Evolutionary conservation across 116 monocot genomes (phyloP), one percentile per base, ranked within the genome.

Genomic region (Papilionanthe hybrid): DNA sequence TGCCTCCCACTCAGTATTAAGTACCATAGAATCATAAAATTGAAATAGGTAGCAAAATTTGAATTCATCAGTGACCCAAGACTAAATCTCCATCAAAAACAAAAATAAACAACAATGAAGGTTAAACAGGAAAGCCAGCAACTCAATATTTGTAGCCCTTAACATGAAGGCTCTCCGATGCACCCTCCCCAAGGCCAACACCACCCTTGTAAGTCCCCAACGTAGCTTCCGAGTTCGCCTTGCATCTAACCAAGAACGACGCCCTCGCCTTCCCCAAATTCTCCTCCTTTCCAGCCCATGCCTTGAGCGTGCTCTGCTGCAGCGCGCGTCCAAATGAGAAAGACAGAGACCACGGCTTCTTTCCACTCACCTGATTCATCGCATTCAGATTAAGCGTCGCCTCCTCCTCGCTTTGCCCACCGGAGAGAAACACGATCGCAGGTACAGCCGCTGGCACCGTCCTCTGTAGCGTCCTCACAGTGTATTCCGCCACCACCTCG

Each of bases 381-480:
- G 84, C 89, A 73, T 84, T 86, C 66, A 89, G 79, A 47, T 86
- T 89, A 81, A 89, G 55, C 13, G 84, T 86, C 1, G 89, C 86
- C 45, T 89, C 86, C 81, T 86, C 86, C 79, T 89, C 89, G 22
- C 89, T 86, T 79, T 89, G 89, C 23, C 89, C 79, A 3, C 89
- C 89, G 6, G 89, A 89, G 50, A 89, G 82, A 55, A 86, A 89
- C 32, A 86, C 84, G 19, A 89, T 72, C 43, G 82, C 89, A 0
- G 86, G 86, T 15, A 86, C 89, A 0, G 89, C 86, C 1, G 89
- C 63, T 2, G 89, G 86, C 18, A 86, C 84, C 0, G 86, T 86
- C 79, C 89, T 89, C n/a, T 79, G 82, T 0, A 89, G 86, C 9
- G 82, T 22, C 0, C 81, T 71, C 58, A 86, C 86, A 0, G 89